Base-by-base conservation (phyloP, 2,329 filamentous ascomycete species). In the Metarhizium humberi region DNA sequence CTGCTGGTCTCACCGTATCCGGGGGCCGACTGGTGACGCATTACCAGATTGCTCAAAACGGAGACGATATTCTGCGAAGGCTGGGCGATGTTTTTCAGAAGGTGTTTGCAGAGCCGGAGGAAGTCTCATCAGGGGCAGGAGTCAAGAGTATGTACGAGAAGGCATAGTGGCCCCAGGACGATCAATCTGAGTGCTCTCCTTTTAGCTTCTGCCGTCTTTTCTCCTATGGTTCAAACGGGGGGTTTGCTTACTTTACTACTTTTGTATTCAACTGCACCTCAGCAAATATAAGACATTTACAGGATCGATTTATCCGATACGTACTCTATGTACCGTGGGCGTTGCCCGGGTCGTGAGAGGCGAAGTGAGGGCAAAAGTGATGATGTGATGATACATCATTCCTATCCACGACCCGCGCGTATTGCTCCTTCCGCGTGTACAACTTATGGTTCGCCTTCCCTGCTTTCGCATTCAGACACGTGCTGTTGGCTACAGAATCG, bases 1-100 rank as follows among this genome's bases (percentile, higher is more conserved):
- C 73, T 38, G 70, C 66, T 11, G 78, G 77, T 0, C 63, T 81
- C 55, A 72, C 69, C 57, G 61, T 78, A 4, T 58, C 67, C 54
- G 68, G 68, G 2, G 66, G 67, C 34, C 69, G 76, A 34, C 57
- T 81, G 55, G 78, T 79, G 54, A 73, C 73, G 46, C 77, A 75
- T 57, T 79, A 78, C 57, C 78, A 92, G 75, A 84, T 89, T 59
- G 83, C 82, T 16, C 71, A 79, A 66, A 78, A 78, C 58, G 70
- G 70, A 3, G 80, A 84, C 1, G 80, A 84, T 61, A 81, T 86
- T 2, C 72, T 91, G 49, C 66, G 71, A 29, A 74, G 74, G 55
- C 67, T 88, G 36, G 78, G 80, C 57, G 70, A 73, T 51, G 74
- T 85, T 5, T 86, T 88, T 60, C 59, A 62, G 36, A 63, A 62